These are phyloP conservation scores for Elaeis guineensis DNA, from an alignment of 176 grass and related monocot genomes.

Conservation along the genomic window DNA sequence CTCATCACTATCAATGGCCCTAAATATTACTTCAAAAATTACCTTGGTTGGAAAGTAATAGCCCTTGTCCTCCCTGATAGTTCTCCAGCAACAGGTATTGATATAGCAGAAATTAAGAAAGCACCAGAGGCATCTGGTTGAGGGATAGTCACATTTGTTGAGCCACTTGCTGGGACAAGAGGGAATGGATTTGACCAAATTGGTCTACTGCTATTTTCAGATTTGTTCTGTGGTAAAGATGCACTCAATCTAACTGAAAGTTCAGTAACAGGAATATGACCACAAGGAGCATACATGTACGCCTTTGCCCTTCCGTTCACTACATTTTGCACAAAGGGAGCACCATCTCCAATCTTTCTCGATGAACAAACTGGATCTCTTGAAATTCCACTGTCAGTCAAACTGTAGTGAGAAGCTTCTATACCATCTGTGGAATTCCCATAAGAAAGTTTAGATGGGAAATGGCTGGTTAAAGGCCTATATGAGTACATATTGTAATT, in stretches of 20 bases:
- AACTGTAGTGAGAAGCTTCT: conserved; percentile 3
- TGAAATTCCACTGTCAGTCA: conserved; percentile 30
- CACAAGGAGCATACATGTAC: conserved; percentile 65
- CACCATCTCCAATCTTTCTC: conserved; percentile 25
- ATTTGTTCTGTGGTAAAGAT: conserved; percentile 35
- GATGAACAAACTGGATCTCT: conserved; percentile 31
- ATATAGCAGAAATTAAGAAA: conserved; percentile 63
- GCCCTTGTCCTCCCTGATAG: conserved; percentile 81
- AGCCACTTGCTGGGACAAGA: conserved; percentile 73
- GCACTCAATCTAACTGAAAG: conserved; percentile 76
- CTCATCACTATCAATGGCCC: too few relatives aligned
- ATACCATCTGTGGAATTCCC: not conserved
- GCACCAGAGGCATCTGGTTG: conserved; percentile 57
- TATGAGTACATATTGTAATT: too few relatives aligned
- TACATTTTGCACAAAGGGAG: conserved; percentile 35
- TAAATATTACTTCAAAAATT: conserved; percentile 14
- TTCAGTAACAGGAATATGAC: conserved; percentile 65
- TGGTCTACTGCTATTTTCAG: conserved; percentile 37
- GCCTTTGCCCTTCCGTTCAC: conserved; percentile 48
- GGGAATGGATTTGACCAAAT: conserved; percentile 79
- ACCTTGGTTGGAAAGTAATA: conserved; percentile 91
- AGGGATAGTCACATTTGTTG: conserved; percentile 59
- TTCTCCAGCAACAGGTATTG: conserved; percentile 73
- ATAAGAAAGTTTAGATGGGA: conserved; percentile 25
- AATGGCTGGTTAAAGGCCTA: conserved; percentile 11